These are phyloP conservation scores for Cladosporium sp. DNA, from an alignment of 2,329 filamentous ascomycete genomes.

Conservation along the genomic window DNA sequence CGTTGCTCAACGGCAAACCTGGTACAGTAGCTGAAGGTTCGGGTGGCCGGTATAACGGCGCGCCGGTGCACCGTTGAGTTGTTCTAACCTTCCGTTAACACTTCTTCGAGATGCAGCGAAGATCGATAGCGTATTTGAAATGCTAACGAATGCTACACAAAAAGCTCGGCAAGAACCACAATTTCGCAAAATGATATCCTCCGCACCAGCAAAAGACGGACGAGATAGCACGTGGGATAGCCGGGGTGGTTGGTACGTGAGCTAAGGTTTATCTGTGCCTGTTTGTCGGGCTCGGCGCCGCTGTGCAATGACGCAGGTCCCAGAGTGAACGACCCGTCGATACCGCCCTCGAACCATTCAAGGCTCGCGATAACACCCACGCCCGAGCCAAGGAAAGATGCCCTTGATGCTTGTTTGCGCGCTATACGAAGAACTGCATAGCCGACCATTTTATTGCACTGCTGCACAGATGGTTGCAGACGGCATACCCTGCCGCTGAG, in stretches of 20 bases:
- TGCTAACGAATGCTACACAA: background rate
- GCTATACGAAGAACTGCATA: conserved; percentile 10
- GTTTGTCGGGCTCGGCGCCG: conserved; percentile 11
- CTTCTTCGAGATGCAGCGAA: background rate
- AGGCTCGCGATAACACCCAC: conserved; percentile 2
- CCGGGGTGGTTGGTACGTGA: background rate
- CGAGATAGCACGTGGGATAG: background rate
- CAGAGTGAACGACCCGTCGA: background rate
- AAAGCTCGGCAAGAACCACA: background rate
- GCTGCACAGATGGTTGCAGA: background rate
- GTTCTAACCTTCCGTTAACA: background rate
- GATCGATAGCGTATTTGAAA: background rate
- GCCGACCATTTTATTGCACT: background rate
- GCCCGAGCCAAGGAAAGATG: background rate
- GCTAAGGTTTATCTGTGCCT: conserved; percentile 5
- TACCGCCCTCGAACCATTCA: conserved; percentile 4
- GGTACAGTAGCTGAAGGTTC: background rate
- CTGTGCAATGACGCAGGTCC: conserved; percentile 14
- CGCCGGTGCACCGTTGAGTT: background rate
- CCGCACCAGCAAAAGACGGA: background rate
- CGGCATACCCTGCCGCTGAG: background rate
- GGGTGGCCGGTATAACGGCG: background rate
- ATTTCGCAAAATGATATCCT: background rate
- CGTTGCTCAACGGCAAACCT: background rate
- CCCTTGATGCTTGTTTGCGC: background rate